Conservation (phyloP, 1,139 yeast species). For the Candida sanyaensis region DNA sequence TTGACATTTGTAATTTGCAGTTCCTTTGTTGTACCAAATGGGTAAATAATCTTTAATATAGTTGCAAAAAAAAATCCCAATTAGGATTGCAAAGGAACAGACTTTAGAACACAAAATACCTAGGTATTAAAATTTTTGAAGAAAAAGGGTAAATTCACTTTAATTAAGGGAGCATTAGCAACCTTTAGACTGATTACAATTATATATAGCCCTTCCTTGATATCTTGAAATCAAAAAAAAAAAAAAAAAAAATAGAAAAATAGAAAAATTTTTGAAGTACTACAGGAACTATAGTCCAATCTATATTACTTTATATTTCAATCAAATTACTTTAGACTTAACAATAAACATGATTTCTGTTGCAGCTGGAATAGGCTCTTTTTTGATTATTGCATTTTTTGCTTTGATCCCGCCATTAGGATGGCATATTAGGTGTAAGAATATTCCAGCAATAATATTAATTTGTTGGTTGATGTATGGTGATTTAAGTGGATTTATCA, state of each 20-base stretch:
- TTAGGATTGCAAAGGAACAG: slow-evolving; percentile 22
- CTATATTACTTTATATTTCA: background rate
- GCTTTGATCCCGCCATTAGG: slow-evolving; percentile 64
- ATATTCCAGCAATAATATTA: slow-evolving; percentile 68
- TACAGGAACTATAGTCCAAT: too few relatives aligned
- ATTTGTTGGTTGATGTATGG: slow-evolving; percentile 63
- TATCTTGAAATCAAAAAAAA: background rate
- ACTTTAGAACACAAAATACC: background rate
- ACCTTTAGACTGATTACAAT: background rate
- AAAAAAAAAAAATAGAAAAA: too few relatives aligned
- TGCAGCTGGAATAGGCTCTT: slow-evolving; percentile 40
- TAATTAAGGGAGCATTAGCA: background rate
- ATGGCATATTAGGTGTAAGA: slow-evolving; percentile 67
- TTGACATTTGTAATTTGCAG: background rate
- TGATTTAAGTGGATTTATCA: slow-evolving; percentile 60
- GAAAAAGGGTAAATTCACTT: background rate
- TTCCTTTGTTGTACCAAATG: slow-evolving; percentile 9
- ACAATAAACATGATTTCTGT: slow-evolving; percentile 7
- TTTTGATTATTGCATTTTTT: slow-evolving; percentile 53
- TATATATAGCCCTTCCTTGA: background rate
- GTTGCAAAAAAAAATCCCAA: slow-evolving; percentile 18
- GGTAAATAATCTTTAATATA: slow-evolving; percentile 7
- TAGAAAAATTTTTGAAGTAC: too few relatives aligned
- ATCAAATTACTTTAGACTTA: background rate
- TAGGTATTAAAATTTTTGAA: background rate